Evolutionary conservation across 1,284 basidiomycete genomes (phyloP), one percentile per base, ranked within the genome.

Genomic region (Cryptococcus hybrid): DNA sequence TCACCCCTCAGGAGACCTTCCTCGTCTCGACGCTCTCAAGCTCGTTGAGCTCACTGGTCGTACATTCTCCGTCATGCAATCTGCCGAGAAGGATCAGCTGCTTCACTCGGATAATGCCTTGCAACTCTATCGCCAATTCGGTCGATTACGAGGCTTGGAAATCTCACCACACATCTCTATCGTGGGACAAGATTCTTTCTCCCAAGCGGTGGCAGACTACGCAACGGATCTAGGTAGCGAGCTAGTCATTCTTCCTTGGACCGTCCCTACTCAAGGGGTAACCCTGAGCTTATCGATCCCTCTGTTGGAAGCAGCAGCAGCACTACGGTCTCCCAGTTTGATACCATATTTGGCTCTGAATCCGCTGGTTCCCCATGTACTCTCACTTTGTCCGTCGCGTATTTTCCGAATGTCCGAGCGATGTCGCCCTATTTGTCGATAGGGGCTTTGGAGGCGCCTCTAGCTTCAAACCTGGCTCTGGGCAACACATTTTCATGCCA

Each of bases 21-120:
- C 69, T 24, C 62, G 64, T 11, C 67, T 94, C 50, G 85, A 89
- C 64, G 88, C 88, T 0, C 82, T 94, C 9, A 89, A 91, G 51
- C 83, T 95, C n/a, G 85, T 94, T 64, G 92, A 94, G 71, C 82
- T 96, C 54, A 89, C 90, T 7, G 87, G 88, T 53, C 87, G 92
- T 61, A 90, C 90, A 0, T 92, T 89, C 7, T 89, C 89, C 0
- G 87, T 95, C 36, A 84, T 95, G 78, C 87, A 85, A 69, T 89
- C 88, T 1, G 86, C 89, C 52, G 86, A 86, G 38, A 84, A 89
- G 55, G 80, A 82, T 48, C 78, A 85, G 12, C 80, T 92, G 46
- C 79, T 89, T 53, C 83, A 83, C 50, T 85, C 84, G 57, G 93
- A 97, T 72, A 85, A 91, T 8, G 80, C 94, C 35, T 79, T 92